Conservation (phyloP, 257 asterid genomes). For the Ophiorrhiza pumila region DNA sequence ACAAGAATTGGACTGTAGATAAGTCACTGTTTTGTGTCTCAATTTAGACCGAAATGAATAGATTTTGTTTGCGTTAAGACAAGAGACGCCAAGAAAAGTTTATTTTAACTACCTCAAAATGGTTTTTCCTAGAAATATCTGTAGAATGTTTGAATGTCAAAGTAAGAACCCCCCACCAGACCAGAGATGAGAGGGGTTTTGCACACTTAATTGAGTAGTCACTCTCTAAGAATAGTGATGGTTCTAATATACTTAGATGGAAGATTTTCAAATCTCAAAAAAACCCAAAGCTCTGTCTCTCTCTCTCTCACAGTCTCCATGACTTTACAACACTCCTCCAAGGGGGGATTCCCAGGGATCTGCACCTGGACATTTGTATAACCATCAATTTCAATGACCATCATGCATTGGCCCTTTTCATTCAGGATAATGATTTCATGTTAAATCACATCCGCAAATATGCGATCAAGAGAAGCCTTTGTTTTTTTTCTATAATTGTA, state of each 20-base stretch:
- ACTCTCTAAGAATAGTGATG: slow-evolving; percentile 21
- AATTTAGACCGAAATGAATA: background rate
- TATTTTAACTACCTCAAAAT: background rate
- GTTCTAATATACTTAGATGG: slow-evolving; percentile 6
- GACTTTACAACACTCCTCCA: slow-evolving; percentile 10
- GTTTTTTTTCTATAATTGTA: background rate
- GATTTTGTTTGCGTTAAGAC: slow-evolving; percentile 12
- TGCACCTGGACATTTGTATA: slow-evolving; percentile 38
- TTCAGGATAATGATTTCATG: slow-evolving; percentile 10
- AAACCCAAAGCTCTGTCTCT: background rate
- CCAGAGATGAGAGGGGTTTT: slow-evolving; percentile 13
- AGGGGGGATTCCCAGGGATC: slow-evolving; percentile 23
- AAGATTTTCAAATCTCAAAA: slow-evolving; percentile 27
- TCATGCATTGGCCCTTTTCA: slow-evolving; percentile 4
- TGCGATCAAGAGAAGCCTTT: background rate
- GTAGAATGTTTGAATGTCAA: background rate
- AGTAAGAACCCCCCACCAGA: background rate
- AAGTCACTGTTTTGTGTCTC: background rate
- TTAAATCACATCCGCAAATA: background rate
- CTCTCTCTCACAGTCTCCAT: slow-evolving; percentile 1
- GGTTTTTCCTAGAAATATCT: slow-evolving; percentile 32
- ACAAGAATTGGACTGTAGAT: background rate
- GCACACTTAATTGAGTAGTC: slow-evolving; percentile 23
- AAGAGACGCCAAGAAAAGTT: slow-evolving; percentile 22
- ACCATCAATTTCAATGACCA: slow-evolving; percentile 20